These are phyloP conservation scores for Ophiostoma sp. DNA, from an alignment of 2,329 filamentous ascomycete species.

Conservation along the genomic window DNA sequence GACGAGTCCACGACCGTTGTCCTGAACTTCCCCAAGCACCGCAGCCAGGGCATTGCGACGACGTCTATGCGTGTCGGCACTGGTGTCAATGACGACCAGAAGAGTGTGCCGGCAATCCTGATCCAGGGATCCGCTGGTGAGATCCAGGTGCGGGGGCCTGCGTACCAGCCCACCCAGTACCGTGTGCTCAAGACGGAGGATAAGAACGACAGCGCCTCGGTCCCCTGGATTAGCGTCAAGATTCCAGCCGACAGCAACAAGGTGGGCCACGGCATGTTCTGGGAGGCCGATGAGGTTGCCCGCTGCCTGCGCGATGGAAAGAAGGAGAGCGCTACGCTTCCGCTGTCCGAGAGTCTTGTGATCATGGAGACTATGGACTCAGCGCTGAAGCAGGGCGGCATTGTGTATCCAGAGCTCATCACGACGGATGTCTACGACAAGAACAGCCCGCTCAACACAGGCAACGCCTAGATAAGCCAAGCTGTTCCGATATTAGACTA, in stretches of 20 bases:
- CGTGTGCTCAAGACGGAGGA: conserved; percentile 51
- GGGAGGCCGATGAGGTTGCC: conserved; percentile 42
- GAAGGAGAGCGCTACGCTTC: conserved; percentile 65
- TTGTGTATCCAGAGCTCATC: conserved; percentile 52
- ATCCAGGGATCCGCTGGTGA: conserved; percentile 78
- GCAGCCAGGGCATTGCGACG: conserved; percentile 66
- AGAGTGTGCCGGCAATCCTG: conserved; percentile 58
- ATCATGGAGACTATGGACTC: conserved; percentile 73
- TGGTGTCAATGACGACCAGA: conserved; percentile 52
- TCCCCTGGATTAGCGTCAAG: conserved; percentile 48
- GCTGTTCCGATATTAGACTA: not conserved
- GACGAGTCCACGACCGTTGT: conserved; percentile 77
- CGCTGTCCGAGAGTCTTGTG: conserved; percentile 68
- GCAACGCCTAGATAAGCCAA: conserved; percentile 27
- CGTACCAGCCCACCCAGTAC: conserved; percentile 63
- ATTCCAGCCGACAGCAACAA: conserved; percentile 46
- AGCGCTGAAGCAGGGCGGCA: conserved; percentile 48
- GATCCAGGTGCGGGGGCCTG: conserved; percentile 70
- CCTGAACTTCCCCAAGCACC: conserved; percentile 64
- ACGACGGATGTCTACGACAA: conserved; percentile 53
- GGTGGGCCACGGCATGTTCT: conserved; percentile 74
- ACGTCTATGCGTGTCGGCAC: conserved; percentile 58
- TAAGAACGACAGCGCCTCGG: not conserved
- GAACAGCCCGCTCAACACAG: conserved; percentile 58
- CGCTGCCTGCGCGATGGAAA: conserved; percentile 62